Conservation (phyloP, 495 filamentous ascomycete species). For the Glonium stellatum region DNA sequence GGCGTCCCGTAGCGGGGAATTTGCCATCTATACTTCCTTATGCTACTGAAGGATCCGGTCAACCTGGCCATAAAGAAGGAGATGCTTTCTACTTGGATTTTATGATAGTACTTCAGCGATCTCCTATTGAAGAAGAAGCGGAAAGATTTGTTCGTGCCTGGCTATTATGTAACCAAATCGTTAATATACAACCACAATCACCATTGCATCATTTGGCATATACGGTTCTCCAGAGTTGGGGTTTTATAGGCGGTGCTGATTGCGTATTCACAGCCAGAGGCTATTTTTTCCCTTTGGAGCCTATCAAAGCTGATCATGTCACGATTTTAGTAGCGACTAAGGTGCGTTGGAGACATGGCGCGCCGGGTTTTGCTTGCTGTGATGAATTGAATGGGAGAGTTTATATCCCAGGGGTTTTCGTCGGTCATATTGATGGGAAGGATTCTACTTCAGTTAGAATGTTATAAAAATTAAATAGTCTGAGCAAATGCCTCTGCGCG, state of each 20-base stretch:
- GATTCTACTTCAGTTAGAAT: background rate
- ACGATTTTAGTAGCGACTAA: background rate
- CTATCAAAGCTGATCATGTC: background rate
- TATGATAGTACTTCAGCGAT: background rate
- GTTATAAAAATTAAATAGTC: no score
- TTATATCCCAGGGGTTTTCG: background rate
- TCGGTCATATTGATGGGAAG: background rate
- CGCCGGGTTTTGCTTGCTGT: background rate
- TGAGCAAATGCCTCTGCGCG: no score
- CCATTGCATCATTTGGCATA: background rate
- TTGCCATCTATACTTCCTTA: constrained; percentile 14
- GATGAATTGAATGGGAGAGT: background rate
- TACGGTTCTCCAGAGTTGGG: background rate
- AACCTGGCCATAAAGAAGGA: constrained; percentile 2
- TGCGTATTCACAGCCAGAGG: background rate
- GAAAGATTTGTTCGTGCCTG: background rate
- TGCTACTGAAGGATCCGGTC: background rate
- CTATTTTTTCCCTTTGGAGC: background rate
- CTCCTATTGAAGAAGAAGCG: background rate
- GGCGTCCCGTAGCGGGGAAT: constrained; percentile 4
- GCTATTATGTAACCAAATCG: background rate
- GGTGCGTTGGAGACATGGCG: background rate
- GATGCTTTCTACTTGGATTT: background rate
- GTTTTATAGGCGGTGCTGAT: background rate
- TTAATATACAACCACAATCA: background rate